Conservation (phyloP, 202 grass and related monocot genomes). For the Eragrostis tef region DNA sequence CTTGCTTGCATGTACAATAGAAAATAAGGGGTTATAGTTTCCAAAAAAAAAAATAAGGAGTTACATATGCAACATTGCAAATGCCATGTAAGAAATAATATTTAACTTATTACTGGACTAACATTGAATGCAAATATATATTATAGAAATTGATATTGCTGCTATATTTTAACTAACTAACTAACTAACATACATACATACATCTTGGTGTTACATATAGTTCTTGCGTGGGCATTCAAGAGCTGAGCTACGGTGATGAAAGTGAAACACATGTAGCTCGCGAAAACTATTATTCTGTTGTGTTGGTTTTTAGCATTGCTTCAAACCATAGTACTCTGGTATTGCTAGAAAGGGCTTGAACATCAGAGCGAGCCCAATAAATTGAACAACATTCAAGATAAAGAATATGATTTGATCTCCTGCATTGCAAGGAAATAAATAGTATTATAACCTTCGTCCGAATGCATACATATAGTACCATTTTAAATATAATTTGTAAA, state of each 20-base stretch:
- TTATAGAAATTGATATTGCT: neutral
- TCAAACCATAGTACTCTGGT: conserved; percentile 40
- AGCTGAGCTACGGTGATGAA: neutral
- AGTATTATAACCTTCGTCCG: neutral
- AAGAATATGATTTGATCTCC: conserved; percentile 87
- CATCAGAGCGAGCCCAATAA: conserved; percentile 61
- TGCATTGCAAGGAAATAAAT: conserved; percentile 18
- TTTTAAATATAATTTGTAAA: neutral
- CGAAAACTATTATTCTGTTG: conserved; percentile 20
- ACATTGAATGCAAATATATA: neutral
- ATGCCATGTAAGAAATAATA: neutral
- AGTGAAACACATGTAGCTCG: neutral
- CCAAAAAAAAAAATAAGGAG: too few species aligned
- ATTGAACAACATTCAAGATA: conserved; percentile 58
- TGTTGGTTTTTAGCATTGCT: neutral
- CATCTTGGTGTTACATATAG: neutral
- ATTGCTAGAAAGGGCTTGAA: conserved; percentile 68
- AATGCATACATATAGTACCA: neutral
- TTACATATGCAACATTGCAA: too few species aligned
- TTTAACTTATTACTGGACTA: conserved; percentile 7
- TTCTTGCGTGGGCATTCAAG: neutral
- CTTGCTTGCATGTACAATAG: neutral
- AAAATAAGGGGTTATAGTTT: too few species aligned
- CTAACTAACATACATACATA: too few species aligned
- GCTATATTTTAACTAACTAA: neutral